These are phyloP conservation scores for Pseudogymnoascus sp. DNA, from an alignment of 2,329 filamentous ascomycete species.

Conservation along the genomic window DNA sequence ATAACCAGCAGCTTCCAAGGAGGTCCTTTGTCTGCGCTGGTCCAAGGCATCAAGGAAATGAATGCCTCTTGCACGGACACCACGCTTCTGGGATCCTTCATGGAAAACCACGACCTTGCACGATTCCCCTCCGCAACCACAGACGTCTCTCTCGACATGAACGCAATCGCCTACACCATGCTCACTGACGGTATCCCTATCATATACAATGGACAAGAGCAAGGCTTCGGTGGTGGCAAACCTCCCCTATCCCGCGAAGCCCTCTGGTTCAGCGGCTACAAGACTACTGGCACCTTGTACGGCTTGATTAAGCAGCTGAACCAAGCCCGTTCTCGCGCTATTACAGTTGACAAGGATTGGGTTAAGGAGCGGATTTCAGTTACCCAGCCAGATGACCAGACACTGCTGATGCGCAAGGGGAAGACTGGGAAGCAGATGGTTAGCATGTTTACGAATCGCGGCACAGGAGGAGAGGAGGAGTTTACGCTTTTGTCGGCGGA, in stretches of 20 bases:
- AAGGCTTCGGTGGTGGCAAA: constrained; percentile 34
- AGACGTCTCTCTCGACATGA: constrained; percentile 32
- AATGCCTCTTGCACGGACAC: constrained; percentile 30
- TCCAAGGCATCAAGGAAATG: neutral
- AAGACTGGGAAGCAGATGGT: neutral
- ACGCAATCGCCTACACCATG: constrained; percentile 40
- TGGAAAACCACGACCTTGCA: constrained; percentile 37
- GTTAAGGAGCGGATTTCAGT: neutral
- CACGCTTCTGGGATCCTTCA: constrained; percentile 32
- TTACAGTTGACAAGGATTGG: constrained; percentile 1
- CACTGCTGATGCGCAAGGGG: neutral
- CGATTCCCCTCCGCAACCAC: constrained; percentile 29
- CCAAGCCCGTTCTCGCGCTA: constrained; percentile 29
- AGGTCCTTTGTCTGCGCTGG: neutral
- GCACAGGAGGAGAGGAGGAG: neutral
- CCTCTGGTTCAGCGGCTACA: constrained; percentile 36
- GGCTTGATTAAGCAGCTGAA: constrained; percentile 35
- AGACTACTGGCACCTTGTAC: constrained; percentile 33
- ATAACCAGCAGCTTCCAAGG: constrained; percentile 3
- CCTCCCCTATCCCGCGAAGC: constrained; percentile 38
- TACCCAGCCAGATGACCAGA: neutral
- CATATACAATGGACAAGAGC: constrained; percentile 45
- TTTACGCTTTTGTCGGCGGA: neutral
- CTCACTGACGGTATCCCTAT: constrained; percentile 44
- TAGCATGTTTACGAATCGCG: neutral